These are phyloP conservation scores for Arachnomyces sp. DNA, from an alignment of 2,329 filamentous ascomycete species.

Conservation along the genomic window DNA sequence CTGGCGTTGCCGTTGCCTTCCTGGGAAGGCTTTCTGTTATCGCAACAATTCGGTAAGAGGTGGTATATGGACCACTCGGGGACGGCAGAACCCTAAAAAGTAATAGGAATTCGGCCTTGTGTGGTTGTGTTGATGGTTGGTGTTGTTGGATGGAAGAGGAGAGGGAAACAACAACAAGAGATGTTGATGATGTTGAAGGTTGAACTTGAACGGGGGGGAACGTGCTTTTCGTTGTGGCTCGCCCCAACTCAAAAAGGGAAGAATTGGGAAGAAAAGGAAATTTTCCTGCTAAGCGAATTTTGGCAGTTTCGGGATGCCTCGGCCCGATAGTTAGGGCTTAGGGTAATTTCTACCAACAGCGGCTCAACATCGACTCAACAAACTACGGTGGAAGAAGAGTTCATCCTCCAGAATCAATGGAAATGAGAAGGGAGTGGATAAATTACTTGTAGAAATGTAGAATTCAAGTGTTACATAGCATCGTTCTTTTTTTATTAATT, in stretches of 20 bases:
- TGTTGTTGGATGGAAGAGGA: constrained; percentile 5
- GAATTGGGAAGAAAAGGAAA: constrained; percentile 30
- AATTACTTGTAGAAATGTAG: too few species aligned
- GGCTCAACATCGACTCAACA: too few species aligned
- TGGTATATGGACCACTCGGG: constrained; percentile 17
- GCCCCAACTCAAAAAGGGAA: constrained; percentile 1
- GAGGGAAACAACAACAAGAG: background rate
- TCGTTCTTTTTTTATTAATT: too few species aligned
- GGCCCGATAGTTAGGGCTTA: constrained; percentile 29
- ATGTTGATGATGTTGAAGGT: background rate
- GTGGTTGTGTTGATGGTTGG: background rate
- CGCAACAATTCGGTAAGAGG: constrained; percentile 35
- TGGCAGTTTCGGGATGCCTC: constrained; percentile 15
- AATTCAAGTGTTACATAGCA: too few species aligned
- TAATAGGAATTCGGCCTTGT: constrained; percentile 23
- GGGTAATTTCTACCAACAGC: constrained; percentile 18
- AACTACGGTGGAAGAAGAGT: too few species aligned
- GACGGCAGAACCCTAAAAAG: constrained; percentile 28
- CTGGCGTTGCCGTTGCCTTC: constrained; percentile 41
- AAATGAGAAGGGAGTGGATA: too few species aligned
- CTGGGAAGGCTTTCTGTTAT: constrained; percentile 42
- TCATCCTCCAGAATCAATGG: too few species aligned
- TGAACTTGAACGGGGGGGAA: constrained; percentile 6
- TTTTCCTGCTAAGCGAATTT: constrained; percentile 32
- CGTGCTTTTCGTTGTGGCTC: constrained; percentile 26